These are phyloP conservation scores for Naganishia kalamii DNA, from an alignment of 768 basidiomycete genomes.

Conservation along the genomic window DNA sequence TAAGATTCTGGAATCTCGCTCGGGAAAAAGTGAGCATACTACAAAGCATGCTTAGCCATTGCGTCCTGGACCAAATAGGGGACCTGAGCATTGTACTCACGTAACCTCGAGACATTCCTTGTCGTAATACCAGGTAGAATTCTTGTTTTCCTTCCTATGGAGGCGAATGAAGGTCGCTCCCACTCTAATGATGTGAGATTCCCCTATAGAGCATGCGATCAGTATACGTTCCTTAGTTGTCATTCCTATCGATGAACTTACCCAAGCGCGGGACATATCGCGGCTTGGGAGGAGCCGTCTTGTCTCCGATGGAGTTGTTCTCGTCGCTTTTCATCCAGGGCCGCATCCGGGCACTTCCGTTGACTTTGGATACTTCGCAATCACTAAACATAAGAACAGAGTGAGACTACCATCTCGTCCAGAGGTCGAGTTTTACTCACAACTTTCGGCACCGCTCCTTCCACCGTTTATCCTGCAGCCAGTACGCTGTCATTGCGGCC, in stretches of 20 bases:
- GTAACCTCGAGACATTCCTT: neutral
- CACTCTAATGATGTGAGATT: neutral
- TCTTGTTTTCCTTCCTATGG: neutral
- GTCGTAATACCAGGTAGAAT: neutral
- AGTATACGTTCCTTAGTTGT: neutral
- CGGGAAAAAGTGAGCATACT: neutral
- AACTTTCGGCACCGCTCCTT: conserved; percentile 3
- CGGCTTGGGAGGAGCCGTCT: conserved; percentile 1
- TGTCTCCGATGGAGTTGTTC: neutral
- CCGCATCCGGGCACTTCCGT: neutral
- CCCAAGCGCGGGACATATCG: neutral
- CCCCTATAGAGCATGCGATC: neutral
- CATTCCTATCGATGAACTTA: neutral
- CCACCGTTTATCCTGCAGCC: conserved; percentile 11
- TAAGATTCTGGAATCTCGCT: neutral
- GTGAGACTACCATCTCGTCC: neutral
- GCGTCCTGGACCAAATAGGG: neutral
- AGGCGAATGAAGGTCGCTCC: neutral
- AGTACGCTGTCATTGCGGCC: neutral
- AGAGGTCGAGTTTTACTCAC: neutral
- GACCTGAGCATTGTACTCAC: neutral
- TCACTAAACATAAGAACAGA: neutral
- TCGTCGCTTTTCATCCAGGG: neutral
- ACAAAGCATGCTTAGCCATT: neutral
- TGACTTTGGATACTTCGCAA: neutral